phyloP scores from a whole-genome alignment of 2,329 filamentous ascomycete species.

The Exserohilum rostratum region DNA sequence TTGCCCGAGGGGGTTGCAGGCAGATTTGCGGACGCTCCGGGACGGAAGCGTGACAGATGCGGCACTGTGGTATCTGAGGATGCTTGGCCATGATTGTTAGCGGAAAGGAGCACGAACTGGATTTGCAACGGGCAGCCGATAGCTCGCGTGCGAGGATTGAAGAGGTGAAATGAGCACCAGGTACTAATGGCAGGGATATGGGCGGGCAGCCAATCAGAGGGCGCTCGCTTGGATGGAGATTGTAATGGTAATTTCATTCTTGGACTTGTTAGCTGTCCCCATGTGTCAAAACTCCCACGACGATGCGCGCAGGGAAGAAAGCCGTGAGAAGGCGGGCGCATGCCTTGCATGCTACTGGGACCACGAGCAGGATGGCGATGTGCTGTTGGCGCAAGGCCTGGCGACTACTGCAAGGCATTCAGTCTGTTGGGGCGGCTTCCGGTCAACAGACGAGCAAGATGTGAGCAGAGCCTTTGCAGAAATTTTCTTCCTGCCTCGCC shows the following conservation, averaged over 20 bases:
- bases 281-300: conserved; percentile 8
- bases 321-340: not conserved
- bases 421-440: conserved; percentile 3
- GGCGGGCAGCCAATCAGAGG: conserved; percentile 28
- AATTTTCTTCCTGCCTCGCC: too few species aligned
- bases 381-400: too few species aligned
- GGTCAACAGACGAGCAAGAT: not conserved
- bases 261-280: conserved; percentile 7
- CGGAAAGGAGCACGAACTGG: conserved; percentile 6
- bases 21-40: too few species aligned
- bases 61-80: conserved; percentile 3
- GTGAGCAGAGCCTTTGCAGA: conserved; percentile 13
- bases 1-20: too few species aligned
- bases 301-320: not conserved
- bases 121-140: conserved; percentile 11
- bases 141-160: conserved; percentile 16
- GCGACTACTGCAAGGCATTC: too few species aligned
- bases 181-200: conserved; percentile 16
- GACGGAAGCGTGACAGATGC: not conserved
- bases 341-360: not conserved
- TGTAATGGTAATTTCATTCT: conserved; percentile 34
- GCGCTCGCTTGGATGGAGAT: conserved; percentile 20
- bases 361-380: too few species aligned
- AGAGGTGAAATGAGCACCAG: conserved; percentile 18
- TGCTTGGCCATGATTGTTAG: conserved; percentile 4